phyloP scores from a whole-genome alignment of 345 rosid genomes.

The Atalantia buxifolia region DNA sequence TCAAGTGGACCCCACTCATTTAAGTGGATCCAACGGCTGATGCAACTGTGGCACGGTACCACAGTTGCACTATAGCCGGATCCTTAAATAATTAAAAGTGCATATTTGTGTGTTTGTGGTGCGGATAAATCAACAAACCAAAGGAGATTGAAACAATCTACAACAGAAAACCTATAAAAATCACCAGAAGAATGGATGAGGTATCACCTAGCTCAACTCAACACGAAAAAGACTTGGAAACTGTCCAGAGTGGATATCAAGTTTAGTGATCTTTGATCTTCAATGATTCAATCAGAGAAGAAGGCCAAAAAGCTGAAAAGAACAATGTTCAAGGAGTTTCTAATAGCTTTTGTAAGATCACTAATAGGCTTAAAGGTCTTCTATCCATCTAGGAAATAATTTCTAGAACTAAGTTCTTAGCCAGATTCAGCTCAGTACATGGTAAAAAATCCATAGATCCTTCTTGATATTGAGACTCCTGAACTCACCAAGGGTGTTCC shows the following conservation, averaged over 20 bases:
- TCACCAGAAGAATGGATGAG: neutral
- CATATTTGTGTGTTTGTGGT: neutral
- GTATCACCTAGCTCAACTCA: constrained; percentile 1
- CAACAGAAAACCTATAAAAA: neutral
- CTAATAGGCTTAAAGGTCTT: neutral
- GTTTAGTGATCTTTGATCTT: neutral
- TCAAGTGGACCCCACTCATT: no score
- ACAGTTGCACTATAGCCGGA: no score
- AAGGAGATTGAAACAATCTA: neutral
- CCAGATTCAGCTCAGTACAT: neutral
- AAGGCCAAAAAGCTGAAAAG: neutral
- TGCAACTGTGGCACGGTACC: no score
- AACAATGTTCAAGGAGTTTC: neutral
- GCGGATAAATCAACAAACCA: neutral
- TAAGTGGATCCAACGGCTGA: no score
- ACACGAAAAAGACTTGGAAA: neutral
- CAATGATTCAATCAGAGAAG: neutral
- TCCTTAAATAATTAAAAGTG: neutral
- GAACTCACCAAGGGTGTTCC: neutral
- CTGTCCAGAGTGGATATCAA: neutral
- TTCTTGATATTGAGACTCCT: neutral
- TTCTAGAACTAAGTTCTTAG: neutral
- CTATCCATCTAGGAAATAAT: neutral
- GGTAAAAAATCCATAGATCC: neutral
- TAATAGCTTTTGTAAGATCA: neutral